A percentile compares a stretch with the other conserved stretches of the same genome.
These are phyloP conservation scores for Calocybe gangraenosa DNA, from an alignment of 768 basidiomycete genomes.

Conservation along the genomic window DNA sequence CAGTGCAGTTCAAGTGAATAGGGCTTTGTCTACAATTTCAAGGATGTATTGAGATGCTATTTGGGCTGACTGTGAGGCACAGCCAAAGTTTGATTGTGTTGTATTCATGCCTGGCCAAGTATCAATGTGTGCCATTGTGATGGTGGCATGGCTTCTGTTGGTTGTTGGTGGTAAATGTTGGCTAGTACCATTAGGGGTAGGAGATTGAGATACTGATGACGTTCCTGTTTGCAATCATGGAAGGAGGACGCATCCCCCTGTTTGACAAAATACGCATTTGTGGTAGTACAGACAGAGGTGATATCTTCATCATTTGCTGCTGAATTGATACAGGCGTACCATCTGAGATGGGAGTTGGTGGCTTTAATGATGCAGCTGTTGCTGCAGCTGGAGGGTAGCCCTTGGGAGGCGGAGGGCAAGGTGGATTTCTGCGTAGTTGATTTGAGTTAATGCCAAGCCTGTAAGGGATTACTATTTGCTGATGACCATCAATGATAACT, in stretches of 20 bases:
- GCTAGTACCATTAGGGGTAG: conserved; percentile 25
- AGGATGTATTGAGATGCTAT: conserved; percentile 21
- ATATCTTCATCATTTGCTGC: conserved; percentile 60
- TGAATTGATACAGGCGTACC: conserved; percentile 57
- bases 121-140: conserved; percentile 46
- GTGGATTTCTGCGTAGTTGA: conserved; percentile 27
- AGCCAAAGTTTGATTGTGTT: conserved; percentile 28
- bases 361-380: conserved; percentile 2
- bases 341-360: conserved; percentile 20
- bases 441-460: conserved; percentile 35
- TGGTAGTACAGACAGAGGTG: conserved; percentile 46
- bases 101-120: conserved; percentile 27
- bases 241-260: conserved; percentile 49
- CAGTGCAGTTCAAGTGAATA: conserved; percentile 19
- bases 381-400: conserved; percentile 10
- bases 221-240: conserved; percentile 24
- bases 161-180: conserved; percentile 32
- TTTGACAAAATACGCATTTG: conserved; percentile 63
- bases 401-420: conserved; percentile 16
- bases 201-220: conserved; percentile 16
- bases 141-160: conserved; percentile 37
- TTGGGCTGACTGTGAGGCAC: conserved; percentile 23
- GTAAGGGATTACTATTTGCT: conserved; percentile 47
- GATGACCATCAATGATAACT: conserved; percentile 46
- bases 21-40: conserved; percentile 35